Evolutionary conservation across 2,329 filamentous ascomycete genomes (phyloP), one percentile per base, ranked within the genome.

Genomic region (Penicillium sp.): DNA sequence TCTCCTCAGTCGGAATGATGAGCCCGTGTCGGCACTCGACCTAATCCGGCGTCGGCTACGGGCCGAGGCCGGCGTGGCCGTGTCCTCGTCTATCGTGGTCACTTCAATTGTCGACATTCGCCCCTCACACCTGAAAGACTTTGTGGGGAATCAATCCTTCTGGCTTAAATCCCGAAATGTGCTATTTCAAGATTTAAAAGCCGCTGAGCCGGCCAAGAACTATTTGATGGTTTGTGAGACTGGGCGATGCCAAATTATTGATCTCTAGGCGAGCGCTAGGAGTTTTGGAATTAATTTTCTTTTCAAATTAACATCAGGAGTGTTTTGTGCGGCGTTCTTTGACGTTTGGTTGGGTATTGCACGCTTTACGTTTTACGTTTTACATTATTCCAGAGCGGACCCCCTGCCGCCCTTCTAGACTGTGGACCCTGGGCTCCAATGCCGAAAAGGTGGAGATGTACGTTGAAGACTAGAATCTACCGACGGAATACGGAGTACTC

Each of bases 151-250:
- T 37, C 59, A 63, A 32, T 69, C 69, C 8, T 63, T 62, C 49
- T 72, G 70, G 70, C 53, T 72, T 33, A 62, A 64, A 45, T 57
- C 53, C 28, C 65, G 69, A 32, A 72, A 72, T 50, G 43, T 58
- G 4, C 44, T 71, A 28, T 65, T 67, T 52, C 66, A 64, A 53
- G 66, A 72, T 17, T 41, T 72, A n/a, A 62, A 64, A 45, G 57
- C 64, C 0, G 53, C 57, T 1, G 57, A 63, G 3, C 62, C 64
- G 10, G 58, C 62, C 12, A 71, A 68, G 52, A 71, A 72, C 47
- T 64, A 69, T 47, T 41, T 72, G 31, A 55, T 70, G 45, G 51
- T 71, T 22, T 72, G 70, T 43, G 69, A 72, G 56, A 52, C 55
- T 3, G 69, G 69, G 2, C 57, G 52, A 24, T 72, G 70, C 59